Percentiles rank a stretch among this genome's conserved stretches.
Evolutionary conservation across 1,139 yeast species (phyloP).

Genomic region (Meyerozyma smithsonii): DNA sequence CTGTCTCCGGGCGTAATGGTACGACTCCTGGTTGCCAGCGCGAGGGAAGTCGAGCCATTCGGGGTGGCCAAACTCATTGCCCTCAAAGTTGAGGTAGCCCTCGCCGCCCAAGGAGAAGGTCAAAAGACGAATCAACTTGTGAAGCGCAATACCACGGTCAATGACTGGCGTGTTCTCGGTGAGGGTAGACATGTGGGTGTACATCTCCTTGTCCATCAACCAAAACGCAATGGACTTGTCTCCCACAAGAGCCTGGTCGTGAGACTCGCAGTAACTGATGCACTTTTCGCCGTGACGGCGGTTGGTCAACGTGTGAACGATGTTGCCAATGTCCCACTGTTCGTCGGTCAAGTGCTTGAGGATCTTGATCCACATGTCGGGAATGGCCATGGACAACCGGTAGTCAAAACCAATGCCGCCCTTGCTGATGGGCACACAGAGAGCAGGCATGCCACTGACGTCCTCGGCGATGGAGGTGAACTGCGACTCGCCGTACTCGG

Average conservation of each 20-base stretch:
- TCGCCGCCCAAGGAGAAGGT: constrained; percentile 94
- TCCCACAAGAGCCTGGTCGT: constrained; percentile 96
- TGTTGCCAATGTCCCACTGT: constrained; percentile 84
- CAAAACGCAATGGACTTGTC: constrained; percentile 96
- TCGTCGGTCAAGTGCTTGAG: constrained; percentile 82
- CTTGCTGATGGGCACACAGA: constrained; percentile 63
- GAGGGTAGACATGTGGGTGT: constrained; percentile 84
- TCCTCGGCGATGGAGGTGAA: constrained; percentile 91
- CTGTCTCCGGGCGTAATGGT: constrained; percentile 92
- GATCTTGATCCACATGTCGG: constrained; percentile 98
- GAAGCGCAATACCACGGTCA: constrained; percentile 86
- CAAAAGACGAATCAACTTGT: constrained; percentile 80
- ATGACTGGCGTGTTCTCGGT: constrained; percentile 70
- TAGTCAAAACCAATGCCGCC: constrained; percentile 97
- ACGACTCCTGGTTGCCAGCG: constrained; percentile 79
- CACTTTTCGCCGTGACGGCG: constrained; percentile 87
- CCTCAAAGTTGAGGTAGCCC: constrained; percentile 93
- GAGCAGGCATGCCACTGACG: constrained; percentile 95
- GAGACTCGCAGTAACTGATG: constrained; percentile 91
- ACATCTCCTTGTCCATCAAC: constrained; percentile 99
- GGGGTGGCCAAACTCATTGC: constrained; percentile 98
- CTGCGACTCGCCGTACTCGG: constrained; percentile 43
- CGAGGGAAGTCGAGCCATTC: constrained; percentile 99
- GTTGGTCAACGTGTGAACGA: constrained; percentile 79
- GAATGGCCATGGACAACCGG: constrained; percentile 93